Evolutionary conservation across 2,329 filamentous ascomycete species (phyloP).

Genomic region (Aspergillus quadrilineatus): DNA sequence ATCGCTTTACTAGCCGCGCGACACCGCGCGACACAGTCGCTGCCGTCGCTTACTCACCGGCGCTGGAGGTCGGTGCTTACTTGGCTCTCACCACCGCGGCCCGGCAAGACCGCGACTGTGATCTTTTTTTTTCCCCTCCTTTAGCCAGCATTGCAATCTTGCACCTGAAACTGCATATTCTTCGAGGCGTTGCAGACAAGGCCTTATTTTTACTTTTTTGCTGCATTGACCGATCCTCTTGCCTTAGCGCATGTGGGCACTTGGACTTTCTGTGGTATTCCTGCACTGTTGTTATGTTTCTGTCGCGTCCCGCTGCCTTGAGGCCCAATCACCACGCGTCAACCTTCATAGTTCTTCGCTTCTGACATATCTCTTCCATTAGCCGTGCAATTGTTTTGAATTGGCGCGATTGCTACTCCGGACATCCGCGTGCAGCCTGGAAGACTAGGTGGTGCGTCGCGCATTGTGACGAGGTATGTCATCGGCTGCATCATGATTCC

Average conservation of each 20-base stretch:
- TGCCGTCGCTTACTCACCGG: slow-evolving; percentile 13
- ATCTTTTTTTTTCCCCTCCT: neutral
- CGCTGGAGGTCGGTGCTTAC: slow-evolving; percentile 17
- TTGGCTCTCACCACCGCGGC: slow-evolving; percentile 14
- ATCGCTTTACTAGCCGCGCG: slow-evolving; percentile 6
- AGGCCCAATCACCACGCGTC: slow-evolving; percentile 29
- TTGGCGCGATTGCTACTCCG: slow-evolving; percentile 8
- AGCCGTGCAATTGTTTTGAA: slow-evolving; percentile 12
- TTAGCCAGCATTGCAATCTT: slow-evolving; percentile 8
- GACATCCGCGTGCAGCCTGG: slow-evolving; percentile 15
- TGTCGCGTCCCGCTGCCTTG: slow-evolving; percentile 20
- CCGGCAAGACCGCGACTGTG: slow-evolving; percentile 21
- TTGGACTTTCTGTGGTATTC: slow-evolving; percentile 4
- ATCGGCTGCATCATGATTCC: slow-evolving; percentile 32
- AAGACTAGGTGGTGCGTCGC: slow-evolving; percentile 29
- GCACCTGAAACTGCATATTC: slow-evolving; percentile 7
- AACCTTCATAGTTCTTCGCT: slow-evolving; percentile 18
- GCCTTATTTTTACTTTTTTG: slow-evolving; percentile 8
- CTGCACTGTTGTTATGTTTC: slow-evolving; percentile 15
- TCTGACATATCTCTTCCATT: slow-evolving; percentile 17
- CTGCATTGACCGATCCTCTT: slow-evolving; percentile 3
- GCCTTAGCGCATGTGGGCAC: neutral
- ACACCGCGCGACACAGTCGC: slow-evolving; percentile 9
- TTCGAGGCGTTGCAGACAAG: slow-evolving; percentile 3
- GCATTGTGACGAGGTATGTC: slow-evolving; percentile 39